Conservation (phyloP, 257 asterid genomes). For the Mentha longifolia region DNA sequence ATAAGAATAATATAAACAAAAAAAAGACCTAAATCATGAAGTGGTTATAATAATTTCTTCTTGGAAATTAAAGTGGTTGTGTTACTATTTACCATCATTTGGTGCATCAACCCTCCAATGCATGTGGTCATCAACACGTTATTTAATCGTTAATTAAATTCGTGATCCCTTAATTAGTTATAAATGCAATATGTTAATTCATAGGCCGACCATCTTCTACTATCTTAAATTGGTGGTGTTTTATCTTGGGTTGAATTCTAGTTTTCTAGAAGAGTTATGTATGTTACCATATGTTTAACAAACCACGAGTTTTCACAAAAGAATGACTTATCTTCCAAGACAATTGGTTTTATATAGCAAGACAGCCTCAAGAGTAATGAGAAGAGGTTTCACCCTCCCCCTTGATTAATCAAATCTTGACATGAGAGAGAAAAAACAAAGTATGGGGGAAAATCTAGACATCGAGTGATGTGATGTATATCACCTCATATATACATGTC, state of each 20-base stretch:
- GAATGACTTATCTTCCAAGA: constrained; percentile 30
- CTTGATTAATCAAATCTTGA: constrained; percentile 22
- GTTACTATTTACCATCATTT: constrained; percentile 5
- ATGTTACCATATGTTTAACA: neutral
- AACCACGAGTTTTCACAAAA: constrained; percentile 27
- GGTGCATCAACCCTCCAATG: constrained; percentile 11
- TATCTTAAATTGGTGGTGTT: neutral
- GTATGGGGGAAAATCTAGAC: constrained; percentile 20
- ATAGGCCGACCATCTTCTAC: constrained; percentile 7
- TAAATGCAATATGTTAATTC: neutral
- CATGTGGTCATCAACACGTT: neutral
- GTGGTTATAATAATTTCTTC: neutral
- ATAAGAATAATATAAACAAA: no score
- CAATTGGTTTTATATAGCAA: constrained; percentile 28
- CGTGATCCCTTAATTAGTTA: neutral
- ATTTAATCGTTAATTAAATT: neutral
- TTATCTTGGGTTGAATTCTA: neutral
- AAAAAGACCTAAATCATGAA: neutral
- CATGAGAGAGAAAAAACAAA: constrained; percentile 2
- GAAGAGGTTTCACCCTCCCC: constrained; percentile 17
- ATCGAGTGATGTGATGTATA: constrained; percentile 20
- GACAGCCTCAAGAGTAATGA: constrained; percentile 20
- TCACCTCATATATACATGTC: neutral
- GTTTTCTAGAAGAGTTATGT: neutral
- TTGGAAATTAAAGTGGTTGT: neutral